A percentile compares a stretch with the other conserved stretches of the same genome.
phyloP scores from a whole-genome alignment of 2,329 filamentous ascomycete species.

The Neonectria hederae region DNA sequence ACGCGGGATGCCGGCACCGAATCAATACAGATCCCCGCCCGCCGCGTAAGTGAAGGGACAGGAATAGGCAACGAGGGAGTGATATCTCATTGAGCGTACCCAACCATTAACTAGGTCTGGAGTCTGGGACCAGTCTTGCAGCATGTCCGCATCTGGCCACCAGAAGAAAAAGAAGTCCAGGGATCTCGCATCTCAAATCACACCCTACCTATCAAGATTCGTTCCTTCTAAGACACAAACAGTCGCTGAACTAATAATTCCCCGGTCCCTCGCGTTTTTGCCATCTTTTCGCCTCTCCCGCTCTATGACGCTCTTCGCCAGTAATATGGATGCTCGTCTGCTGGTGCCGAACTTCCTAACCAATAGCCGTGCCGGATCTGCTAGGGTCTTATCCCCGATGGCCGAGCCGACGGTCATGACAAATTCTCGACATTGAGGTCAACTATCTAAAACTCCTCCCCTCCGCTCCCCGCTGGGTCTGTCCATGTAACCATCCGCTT shows the following conservation, averaged over 20 bases:
- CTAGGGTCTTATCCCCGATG: slow-evolving; percentile 48
- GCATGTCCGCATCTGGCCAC: neutral
- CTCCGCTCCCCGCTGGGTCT: slow-evolving; percentile 32
- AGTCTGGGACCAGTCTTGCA: neutral
- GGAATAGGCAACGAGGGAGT: neutral
- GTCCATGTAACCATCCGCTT: slow-evolving; percentile 38
- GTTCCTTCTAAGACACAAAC: too few relatives aligned
- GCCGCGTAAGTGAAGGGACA: neutral
- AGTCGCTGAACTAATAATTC: slow-evolving; percentile 25
- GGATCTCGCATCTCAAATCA: neutral
- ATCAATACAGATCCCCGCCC: neutral
- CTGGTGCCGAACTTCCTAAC: slow-evolving; percentile 34
- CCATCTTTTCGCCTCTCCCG: neutral
- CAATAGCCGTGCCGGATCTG: slow-evolving; percentile 44
- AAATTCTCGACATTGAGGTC: slow-evolving; percentile 46
- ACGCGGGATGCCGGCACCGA: neutral
- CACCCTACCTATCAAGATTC: neutral
- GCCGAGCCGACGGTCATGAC: slow-evolving; percentile 49
- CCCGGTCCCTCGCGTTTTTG: neutral
- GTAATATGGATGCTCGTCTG: slow-evolving; percentile 24
- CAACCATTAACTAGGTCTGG: neutral
- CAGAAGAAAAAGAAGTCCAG: neutral
- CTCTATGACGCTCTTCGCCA: slow-evolving; percentile 23
- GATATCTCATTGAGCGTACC: too few relatives aligned
- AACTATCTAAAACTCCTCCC: slow-evolving; percentile 37